Conservation (phyloP, 1,139 yeast species). For the Pichia sp. region DNA sequence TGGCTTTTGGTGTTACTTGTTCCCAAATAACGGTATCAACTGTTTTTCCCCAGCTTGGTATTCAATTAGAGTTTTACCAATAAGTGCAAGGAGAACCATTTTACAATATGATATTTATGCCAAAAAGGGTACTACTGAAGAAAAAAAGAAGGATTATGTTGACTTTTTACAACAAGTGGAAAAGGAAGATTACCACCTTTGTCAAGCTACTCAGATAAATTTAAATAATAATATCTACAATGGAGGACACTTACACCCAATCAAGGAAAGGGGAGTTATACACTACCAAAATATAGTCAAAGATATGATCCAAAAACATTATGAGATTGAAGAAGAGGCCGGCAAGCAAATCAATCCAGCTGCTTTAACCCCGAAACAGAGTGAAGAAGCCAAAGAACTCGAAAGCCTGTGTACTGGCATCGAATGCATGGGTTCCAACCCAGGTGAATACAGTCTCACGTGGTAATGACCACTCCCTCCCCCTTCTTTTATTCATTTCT, state of each 20-base stretch:
- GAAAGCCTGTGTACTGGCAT: slow-evolving; percentile 44
- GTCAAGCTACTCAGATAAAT: slow-evolving; percentile 54
- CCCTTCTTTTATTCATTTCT: background rate
- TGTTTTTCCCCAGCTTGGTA: slow-evolving; percentile 66
- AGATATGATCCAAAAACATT: slow-evolving; percentile 54
- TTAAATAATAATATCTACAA: slow-evolving; percentile 53
- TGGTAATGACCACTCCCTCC: slow-evolving; percentile 18
- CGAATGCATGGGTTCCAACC: slow-evolving; percentile 41
- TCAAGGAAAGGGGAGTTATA: slow-evolving; percentile 52
- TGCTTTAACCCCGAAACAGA: slow-evolving; percentile 34
- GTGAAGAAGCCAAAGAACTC: slow-evolving; percentile 41
- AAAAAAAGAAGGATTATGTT: slow-evolving; percentile 51
- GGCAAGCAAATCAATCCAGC: slow-evolving; percentile 51
- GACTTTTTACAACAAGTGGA: slow-evolving; percentile 58
- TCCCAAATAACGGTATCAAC: slow-evolving; percentile 54
- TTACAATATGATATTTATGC: slow-evolving; percentile 57
- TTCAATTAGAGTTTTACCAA: slow-evolving; percentile 53
- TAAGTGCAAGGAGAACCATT: slow-evolving; percentile 46
- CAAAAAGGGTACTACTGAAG: slow-evolving; percentile 49
- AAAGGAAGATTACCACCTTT: slow-evolving; percentile 52
- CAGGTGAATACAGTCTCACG: slow-evolving; percentile 28
- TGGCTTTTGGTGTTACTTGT: slow-evolving; percentile 57
- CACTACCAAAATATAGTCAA: slow-evolving; percentile 51
- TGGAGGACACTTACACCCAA: slow-evolving; percentile 54
- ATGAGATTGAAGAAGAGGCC: slow-evolving; percentile 37